phyloP scores from a whole-genome alignment of 2,329 filamentous ascomycete genomes.

The Fonsecaea pugnacius region DNA sequence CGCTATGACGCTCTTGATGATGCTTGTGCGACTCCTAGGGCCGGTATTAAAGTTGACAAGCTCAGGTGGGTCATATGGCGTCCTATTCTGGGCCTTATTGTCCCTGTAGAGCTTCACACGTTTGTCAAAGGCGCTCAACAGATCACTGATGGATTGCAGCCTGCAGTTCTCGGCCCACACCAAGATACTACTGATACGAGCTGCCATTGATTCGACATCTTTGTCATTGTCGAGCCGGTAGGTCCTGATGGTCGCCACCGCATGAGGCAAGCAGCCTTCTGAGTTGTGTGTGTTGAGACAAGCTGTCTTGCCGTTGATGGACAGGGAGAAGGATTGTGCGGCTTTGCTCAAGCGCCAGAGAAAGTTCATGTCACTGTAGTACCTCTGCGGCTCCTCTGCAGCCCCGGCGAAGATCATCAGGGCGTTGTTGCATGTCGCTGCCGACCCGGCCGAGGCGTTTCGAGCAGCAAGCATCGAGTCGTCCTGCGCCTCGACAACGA shows the following conservation, averaged over 20 bases:
- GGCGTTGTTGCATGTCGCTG: constrained; percentile 37
- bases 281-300: constrained; percentile 34
- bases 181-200: constrained; percentile 32
- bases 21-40: constrained; percentile 1
- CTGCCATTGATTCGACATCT: constrained; percentile 32
- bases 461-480: constrained; percentile 32
- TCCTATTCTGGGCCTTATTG: not conserved
- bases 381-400: constrained; percentile 18
- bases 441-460: constrained; percentile 30
- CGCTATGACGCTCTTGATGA: constrained; percentile 22
- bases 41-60: constrained; percentile 8
- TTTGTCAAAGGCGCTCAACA: constrained; percentile 27
- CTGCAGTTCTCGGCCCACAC: constrained; percentile 34
- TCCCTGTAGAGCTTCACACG: constrained; percentile 22
- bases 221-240: constrained; percentile 33
- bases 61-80: constrained; percentile 14
- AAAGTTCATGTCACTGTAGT: constrained; percentile 24
- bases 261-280: constrained; percentile 31
- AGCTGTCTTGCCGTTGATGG: constrained; percentile 34
- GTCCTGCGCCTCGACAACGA: constrained; percentile 33
- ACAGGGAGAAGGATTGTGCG: constrained; percentile 34
- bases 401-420: constrained; percentile 34
- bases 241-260: constrained; percentile 27
- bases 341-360: constrained; percentile 30
- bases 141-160: constrained; percentile 30